These are phyloP conservation scores for Coffea eugenioides DNA, from an alignment of 257 asterid species.

Conservation along the genomic window DNA sequence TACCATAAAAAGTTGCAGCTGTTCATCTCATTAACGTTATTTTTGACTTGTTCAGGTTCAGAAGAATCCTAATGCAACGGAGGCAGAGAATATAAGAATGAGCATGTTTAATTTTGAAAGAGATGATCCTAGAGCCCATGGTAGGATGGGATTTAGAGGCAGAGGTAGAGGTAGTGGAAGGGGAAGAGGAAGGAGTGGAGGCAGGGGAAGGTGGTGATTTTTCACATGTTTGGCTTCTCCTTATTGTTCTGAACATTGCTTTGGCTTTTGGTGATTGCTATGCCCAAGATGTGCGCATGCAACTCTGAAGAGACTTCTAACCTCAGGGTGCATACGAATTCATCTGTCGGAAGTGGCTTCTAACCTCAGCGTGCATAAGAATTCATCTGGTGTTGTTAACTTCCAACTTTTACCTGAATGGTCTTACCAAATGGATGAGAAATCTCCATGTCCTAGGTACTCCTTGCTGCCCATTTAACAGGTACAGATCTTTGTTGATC, in stretches of 20 bases:
- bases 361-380: background rate
- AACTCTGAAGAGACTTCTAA: background rate
- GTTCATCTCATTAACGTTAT: background rate
- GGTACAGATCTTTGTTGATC: background rate
- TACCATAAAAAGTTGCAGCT: background rate
- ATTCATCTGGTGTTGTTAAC: too few relatives aligned
- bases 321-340: background rate
- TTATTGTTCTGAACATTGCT: background rate
- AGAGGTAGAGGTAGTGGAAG: constrained; percentile 71
- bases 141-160: constrained; percentile 52
- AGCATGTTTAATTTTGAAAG: constrained; percentile 75
- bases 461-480: background rate
- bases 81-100: constrained; percentile 62
- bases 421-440: background rate
- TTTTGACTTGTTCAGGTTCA: constrained; percentile 45
- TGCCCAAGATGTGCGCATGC: background rate
- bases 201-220: constrained; percentile 43
- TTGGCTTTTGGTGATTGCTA: background rate
- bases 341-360: background rate
- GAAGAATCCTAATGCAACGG: constrained; percentile 34
- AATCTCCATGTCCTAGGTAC: background rate
- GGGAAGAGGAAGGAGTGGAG: constrained; percentile 46
- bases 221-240: background rate
- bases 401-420: background rate
- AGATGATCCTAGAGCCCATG: constrained; percentile 39